Base-by-base conservation (phyloP, 208 protist genomes). In the Leishmania turanica region DNA sequence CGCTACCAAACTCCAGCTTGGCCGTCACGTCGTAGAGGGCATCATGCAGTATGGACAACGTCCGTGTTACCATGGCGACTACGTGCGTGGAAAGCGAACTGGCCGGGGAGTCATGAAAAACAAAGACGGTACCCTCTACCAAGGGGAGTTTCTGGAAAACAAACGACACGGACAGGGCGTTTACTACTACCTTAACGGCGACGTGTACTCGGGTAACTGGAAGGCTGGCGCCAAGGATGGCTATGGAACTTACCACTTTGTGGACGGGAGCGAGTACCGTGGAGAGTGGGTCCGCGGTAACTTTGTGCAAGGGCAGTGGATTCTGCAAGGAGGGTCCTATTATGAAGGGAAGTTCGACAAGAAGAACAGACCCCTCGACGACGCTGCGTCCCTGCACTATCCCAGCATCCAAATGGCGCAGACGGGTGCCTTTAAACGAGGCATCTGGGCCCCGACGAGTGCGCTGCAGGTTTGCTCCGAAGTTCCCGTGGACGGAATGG, bases 181-280 rank as follows among this genome's bases (percentile, higher is more conserved):
- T 58, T 96, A 96, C 64, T 98, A 97, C 84, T 98, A 96, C 88
- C 72, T 97, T 40, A 98, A 98, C 80, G 96, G 96, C 40, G 96
- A 98, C 73, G 91, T 96, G 31, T 98, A 94, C 80, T 96, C 91
- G 17, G 96, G 96, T 9, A 91, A 96, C 73, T 98, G 96, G 96
- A 92, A 90, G 40, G 85, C 86, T 62, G 94, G 93, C 37, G 62
- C 80, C 15, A 97, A 97, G 80, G 87, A 96, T 71, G 96, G 96
- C 27, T 98, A 93, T 82, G 96, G 94, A n/a, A 93, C 94, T 5
- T 98, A 98, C 88, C 90, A 93, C 79, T 98, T 97, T 79, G 93
- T 84, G 9, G 84, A 88, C 21, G 93, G 94, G 21, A 90, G 89
- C 70, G 93, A 98, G 87, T 97, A 98, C 79, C 91, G 91, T 80